phyloP scores from a whole-genome alignment of 1,284 basidiomycete genomes.

The Ustilago lituana region DNA sequence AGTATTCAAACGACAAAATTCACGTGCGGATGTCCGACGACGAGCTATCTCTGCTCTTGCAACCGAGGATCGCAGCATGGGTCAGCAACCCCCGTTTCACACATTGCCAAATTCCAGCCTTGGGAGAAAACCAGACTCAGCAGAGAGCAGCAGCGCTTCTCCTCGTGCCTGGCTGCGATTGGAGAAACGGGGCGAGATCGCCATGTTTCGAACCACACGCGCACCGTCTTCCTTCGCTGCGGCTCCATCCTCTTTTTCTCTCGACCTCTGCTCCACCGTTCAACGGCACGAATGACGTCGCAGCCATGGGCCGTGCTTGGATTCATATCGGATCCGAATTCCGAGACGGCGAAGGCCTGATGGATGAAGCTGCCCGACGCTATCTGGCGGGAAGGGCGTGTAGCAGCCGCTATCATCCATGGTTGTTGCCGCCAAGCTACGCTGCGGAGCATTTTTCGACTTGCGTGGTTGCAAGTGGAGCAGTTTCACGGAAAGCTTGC shows the following conservation, averaged over 20 bases:
- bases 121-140: too few relatives aligned
- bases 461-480: too few relatives aligned
- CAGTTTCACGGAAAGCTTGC: too few relatives aligned
- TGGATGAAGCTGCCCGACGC: too few relatives aligned
- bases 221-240: background rate
- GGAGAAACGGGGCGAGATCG: background rate
- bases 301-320: background rate
- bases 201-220: constrained; percentile 1
- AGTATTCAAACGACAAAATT: constrained; percentile 2
- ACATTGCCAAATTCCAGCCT: too few relatives aligned
- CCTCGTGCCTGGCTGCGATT: too few relatives aligned
- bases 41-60: background rate
- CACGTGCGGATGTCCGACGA: constrained; percentile 25
- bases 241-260: background rate
- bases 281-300: background rate
- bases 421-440: constrained; percentile 1
- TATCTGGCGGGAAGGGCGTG: too few relatives aligned
- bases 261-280: constrained; percentile 5
- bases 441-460: background rate
- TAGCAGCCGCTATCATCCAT: too few relatives aligned
- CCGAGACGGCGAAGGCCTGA: background rate
- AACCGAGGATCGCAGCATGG: constrained; percentile 29
- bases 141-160: too few relatives aligned
- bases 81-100: constrained; percentile 8
- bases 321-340: too few relatives aligned